phyloP scores from a whole-genome alignment of 257 asterid species.

The Plectranthus barbatus region DNA sequence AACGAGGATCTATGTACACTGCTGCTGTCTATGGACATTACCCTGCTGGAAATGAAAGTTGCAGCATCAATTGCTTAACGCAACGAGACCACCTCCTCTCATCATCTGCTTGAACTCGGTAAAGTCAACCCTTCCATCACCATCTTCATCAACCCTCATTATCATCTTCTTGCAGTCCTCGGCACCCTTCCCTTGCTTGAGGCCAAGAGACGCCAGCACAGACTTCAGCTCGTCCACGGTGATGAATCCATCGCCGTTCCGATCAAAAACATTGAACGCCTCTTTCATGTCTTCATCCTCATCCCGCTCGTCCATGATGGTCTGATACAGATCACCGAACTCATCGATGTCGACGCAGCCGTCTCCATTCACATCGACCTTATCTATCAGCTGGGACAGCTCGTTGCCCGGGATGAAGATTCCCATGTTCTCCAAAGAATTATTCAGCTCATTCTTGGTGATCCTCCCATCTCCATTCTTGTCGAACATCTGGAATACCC shows the following conservation, averaged over 20 bases:
- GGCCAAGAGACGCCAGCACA: conserved; percentile 44
- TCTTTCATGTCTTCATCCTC: conserved; percentile 53
- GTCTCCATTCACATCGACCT: conserved; percentile 40
- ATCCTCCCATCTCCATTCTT: conserved; percentile 55
- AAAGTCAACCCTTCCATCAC: conserved; percentile 53
- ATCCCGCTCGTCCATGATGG: conserved; percentile 42
- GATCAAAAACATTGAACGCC: conserved; percentile 60
- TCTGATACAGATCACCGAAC: conserved; percentile 36
- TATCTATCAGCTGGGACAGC: conserved; percentile 36
- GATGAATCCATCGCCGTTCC: conserved; percentile 53
- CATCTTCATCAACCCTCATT: conserved; percentile 50
- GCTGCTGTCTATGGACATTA: conserved; percentile 11
- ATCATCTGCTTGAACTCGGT: conserved; percentile 61
- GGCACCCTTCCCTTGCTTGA: conserved; percentile 39
- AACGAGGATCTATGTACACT: conserved; percentile 16
- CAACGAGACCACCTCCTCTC: conserved; percentile 57
- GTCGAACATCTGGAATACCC: conserved; percentile 52
- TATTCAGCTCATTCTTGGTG: conserved; percentile 41
- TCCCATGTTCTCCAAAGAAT: conserved; percentile 58
- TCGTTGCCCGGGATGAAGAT: conserved; percentile 44
- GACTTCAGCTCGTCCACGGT: conserved; percentile 48
- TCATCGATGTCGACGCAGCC: conserved; percentile 56
- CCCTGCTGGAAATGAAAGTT: background rate
- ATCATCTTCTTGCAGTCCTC: conserved; percentile 65
- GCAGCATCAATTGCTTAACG: conserved; percentile 18